A percentile compares a stretch with the other conserved stretches of the same genome.
phyloP scores from a whole-genome alignment of 176 grass and related monocot genomes.

The Phragmites australis region DNA sequence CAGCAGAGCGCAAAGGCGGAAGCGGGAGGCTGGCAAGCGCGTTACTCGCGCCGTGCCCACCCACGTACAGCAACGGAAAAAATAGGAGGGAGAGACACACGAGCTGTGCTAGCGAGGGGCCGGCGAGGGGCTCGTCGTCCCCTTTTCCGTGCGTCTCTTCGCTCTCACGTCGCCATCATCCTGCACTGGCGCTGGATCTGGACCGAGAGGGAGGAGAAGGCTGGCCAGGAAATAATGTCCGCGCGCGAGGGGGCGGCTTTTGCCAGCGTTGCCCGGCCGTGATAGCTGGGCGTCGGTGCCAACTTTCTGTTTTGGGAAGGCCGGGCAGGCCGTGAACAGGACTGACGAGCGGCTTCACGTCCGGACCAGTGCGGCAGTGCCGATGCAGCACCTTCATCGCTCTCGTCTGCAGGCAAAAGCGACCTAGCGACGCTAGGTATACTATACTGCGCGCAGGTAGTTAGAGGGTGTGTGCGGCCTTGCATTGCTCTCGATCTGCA shows the following conservation, averaged over 20 bases:
- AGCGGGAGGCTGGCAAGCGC: too few species aligned
- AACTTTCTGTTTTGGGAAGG: constrained; percentile 57
- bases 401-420: neutral
- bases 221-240: neutral
- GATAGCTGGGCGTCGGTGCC: constrained; percentile 14
- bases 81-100: too few species aligned
- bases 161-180: constrained; percentile 30
- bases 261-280: too few species aligned
- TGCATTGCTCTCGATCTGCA: neutral
- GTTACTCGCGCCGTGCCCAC: too few species aligned
- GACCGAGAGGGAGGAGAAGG: neutral
- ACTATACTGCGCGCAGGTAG: neutral
- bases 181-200: constrained; percentile 36
- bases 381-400: neutral
- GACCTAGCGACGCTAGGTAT: neutral
- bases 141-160: neutral
- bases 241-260: neutral
- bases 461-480: neutral
- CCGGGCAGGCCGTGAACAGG: constrained; percentile 20
- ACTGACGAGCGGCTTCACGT: neutral
- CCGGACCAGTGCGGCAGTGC: neutral
- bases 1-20: too few species aligned
- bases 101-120: too few species aligned
- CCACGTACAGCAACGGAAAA: too few species aligned
- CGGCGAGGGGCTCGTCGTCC: neutral